These are phyloP conservation scores for Dicorynia guianensis DNA, from an alignment of 306 rosid species.

Conservation along the genomic window DNA sequence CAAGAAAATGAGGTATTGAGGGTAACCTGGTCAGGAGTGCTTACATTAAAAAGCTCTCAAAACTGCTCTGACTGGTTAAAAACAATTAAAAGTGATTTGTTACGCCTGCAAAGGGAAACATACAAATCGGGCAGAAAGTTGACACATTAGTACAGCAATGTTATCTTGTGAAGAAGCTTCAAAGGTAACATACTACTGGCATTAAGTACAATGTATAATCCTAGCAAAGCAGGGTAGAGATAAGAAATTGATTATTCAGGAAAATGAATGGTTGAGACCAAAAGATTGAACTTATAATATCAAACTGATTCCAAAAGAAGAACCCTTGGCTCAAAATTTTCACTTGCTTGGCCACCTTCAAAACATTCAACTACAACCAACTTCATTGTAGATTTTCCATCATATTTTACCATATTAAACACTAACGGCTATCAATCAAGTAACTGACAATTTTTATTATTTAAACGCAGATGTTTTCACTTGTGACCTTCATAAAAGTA, in stretches of 20 bases:
- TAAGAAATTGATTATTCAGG: slow-evolving; percentile 25
- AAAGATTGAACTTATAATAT: background rate
- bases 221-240: slow-evolving; percentile 9
- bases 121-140: slow-evolving; percentile 23
- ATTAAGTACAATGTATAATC: background rate
- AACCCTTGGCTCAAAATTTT: slow-evolving; percentile 14
- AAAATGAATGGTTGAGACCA: background rate
- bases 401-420: slow-evolving; percentile 17
- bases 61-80: slow-evolving; percentile 48
- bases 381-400: slow-evolving; percentile 22
- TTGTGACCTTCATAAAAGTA: slow-evolving; percentile 17
- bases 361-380: slow-evolving; percentile 35
- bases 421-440: slow-evolving; percentile 16
- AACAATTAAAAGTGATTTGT: slow-evolving; percentile 39
- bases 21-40: slow-evolving; percentile 59
- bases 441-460: slow-evolving; percentile 19
- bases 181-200: slow-evolving; percentile 22
- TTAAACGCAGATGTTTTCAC: slow-evolving; percentile 7
- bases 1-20: slow-evolving; percentile 33
- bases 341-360: slow-evolving; percentile 6
- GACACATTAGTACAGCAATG: slow-evolving; percentile 16
- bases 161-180: slow-evolving; percentile 4
- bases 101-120: slow-evolving; percentile 51
- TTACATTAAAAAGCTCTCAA: slow-evolving; percentile 44
- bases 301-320: slow-evolving; percentile 19